Evolutionary conservation across 2,329 filamentous ascomycete species (phyloP).

Genomic region (Trichoderma guizhouense): DNA sequence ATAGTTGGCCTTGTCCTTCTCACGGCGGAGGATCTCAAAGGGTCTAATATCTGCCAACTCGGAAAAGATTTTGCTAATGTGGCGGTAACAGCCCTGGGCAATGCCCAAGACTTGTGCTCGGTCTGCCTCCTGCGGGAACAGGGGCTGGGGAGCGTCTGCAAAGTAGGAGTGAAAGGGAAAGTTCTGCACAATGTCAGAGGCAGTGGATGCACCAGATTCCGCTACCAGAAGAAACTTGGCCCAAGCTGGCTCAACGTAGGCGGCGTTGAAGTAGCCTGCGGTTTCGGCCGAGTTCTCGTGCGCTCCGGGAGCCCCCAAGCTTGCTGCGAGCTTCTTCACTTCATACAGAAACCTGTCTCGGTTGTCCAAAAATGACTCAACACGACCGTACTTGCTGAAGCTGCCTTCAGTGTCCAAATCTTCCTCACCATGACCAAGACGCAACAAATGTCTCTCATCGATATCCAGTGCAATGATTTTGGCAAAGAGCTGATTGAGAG

Average conservation of each 20-base stretch:
- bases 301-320: conserved; percentile 84
- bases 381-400: conserved; percentile 91
- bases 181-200: conserved; percentile 61
- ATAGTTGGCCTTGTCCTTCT: conserved; percentile 93
- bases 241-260: conserved; percentile 89
- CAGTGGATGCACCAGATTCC: conserved; percentile 52
- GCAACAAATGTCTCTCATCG: conserved; percentile 87
- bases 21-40: conserved; percentile 87
- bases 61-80: conserved; percentile 85
- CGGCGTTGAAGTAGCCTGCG: conserved; percentile 91
- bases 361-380: conserved; percentile 93
- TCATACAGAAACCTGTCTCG: conserved; percentile 74
- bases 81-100: conserved; percentile 79
- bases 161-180: conserved; percentile 94
- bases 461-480: conserved; percentile 97
- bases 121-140: conserved; percentile 67
- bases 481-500: conserved; percentile 93
- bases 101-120: conserved; percentile 70
- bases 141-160: conserved; percentile 76
- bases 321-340: conserved; percentile 80
- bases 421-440: conserved; percentile 92
- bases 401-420: conserved; percentile 81
- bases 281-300: conserved; percentile 96
- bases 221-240: conserved; percentile 67
- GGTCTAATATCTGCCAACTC: conserved; percentile 91